These are phyloP conservation scores for Tolypocladium ophioglossoides DNA, from an alignment of 2,329 filamentous ascomycete species.

Conservation along the genomic window DNA sequence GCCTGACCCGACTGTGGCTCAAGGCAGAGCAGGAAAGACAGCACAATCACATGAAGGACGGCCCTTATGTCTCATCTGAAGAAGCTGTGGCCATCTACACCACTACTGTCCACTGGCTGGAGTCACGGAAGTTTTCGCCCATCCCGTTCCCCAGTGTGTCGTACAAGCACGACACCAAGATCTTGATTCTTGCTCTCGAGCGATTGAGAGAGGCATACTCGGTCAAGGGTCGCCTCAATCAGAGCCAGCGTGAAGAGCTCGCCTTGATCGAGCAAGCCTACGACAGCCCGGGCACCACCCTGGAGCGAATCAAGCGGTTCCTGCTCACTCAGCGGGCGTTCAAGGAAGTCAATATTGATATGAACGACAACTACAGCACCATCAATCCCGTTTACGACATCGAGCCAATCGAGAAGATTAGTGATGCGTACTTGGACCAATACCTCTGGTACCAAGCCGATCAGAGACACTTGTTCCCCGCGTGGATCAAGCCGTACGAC, in stretches of 20 bases:
- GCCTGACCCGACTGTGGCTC: conserved; percentile 88
- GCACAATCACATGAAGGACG: conserved; percentile 99
- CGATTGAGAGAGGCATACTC: conserved; percentile 91
- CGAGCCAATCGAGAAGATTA: conserved; percentile 98
- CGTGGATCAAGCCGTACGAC: conserved; percentile 98
- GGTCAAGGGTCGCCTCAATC: conserved; percentile 91
- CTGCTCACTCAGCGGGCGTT: conserved; percentile 93
- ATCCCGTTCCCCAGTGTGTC: conserved; percentile 98
- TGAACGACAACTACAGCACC: conserved; percentile 99
- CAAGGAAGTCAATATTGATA: conserved; percentile 98
- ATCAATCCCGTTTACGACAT: conserved; percentile 99
- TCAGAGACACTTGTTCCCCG: conserved; percentile 90
- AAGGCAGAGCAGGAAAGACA: conserved; percentile 98
- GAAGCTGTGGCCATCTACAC: conserved; percentile 98
- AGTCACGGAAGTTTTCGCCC: conserved; percentile 95
- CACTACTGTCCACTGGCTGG: conserved; percentile 96
- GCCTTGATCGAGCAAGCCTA: conserved; percentile 97
- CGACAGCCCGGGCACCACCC: conserved; percentile 89
- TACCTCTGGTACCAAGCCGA: conserved; percentile 99
- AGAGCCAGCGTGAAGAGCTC: conserved; percentile 93
- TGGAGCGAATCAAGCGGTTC: conserved; percentile 96
- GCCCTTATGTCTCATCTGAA: conserved; percentile 95
- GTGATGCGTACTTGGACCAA: conserved; percentile 94
- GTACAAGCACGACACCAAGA: conserved; percentile 99
- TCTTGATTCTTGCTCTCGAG: conserved; percentile 89